Conservation (phyloP, 257 asterid species). For the Penstemon newberryi region DNA sequence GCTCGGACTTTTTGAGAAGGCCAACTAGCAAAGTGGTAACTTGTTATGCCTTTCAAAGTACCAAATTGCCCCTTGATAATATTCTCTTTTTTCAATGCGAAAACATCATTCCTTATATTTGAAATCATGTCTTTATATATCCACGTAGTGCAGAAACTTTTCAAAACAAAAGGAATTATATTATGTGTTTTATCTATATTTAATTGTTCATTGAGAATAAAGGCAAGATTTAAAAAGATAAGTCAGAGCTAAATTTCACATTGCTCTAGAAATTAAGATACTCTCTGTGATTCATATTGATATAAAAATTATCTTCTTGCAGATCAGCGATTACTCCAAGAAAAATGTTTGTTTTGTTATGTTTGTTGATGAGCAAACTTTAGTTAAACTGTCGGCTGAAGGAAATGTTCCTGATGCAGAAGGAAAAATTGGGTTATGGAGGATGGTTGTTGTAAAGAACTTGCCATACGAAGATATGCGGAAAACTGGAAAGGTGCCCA, state of each 20-base stretch:
- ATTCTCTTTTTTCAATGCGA: background rate
- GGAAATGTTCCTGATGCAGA: conserved; percentile 68
- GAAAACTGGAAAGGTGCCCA: conserved; percentile 94
- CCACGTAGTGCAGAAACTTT: background rate
- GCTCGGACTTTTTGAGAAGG: conserved; percentile 84
- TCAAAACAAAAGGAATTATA: conserved; percentile 2
- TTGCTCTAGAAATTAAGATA: background rate
- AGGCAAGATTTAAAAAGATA: background rate
- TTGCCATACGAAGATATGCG: conserved; percentile 81
- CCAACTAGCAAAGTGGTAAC: conserved; percentile 88
- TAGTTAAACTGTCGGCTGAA: conserved; percentile 65
- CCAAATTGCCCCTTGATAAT: background rate
- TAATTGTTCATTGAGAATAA: conserved; percentile 2
- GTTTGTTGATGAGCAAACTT: conserved; percentile 83
- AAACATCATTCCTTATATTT: conserved; percentile 8
- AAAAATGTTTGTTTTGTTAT: conserved; percentile 79
- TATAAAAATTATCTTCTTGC: conserved; percentile 26
- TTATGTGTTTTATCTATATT: background rate
- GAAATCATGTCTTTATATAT: conserved; percentile 13
- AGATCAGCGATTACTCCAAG: conserved; percentile 92
- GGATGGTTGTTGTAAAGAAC: conserved; percentile 66
- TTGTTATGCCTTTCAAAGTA: conserved; percentile 18
- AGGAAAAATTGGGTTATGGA: conserved; percentile 85
- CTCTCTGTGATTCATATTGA: conserved; percentile 17
- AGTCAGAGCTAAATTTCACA: background rate